Conservation (phyloP, 768 basidiomycete genomes). For the Lentinus tigrinus region DNA sequence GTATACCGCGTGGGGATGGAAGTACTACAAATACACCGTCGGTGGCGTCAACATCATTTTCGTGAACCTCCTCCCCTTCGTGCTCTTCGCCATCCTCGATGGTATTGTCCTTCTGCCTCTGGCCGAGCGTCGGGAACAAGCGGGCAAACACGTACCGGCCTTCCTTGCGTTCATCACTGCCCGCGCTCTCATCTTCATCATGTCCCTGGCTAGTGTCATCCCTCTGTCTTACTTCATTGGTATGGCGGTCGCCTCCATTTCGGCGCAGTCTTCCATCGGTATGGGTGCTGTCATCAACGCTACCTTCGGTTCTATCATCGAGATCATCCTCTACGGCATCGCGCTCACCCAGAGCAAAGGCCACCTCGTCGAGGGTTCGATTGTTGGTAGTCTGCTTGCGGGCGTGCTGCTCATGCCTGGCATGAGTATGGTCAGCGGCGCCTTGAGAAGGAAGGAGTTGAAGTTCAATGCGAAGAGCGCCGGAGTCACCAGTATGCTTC, state of each 20-base stretch:
- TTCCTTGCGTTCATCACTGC: conserved; percentile 71
- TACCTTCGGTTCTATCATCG: conserved; percentile 97
- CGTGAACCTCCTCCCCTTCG: conserved; percentile 89
- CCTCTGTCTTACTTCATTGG: conserved; percentile 99
- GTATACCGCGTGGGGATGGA: conserved; percentile 83
- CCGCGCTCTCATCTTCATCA: conserved; percentile 76
- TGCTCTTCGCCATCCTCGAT: conserved; percentile 96
- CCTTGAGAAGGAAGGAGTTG: conserved; percentile 88
- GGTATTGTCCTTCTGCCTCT: conserved; percentile 77
- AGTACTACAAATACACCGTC: conserved; percentile 99
- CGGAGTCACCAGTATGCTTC: conserved; percentile 97
- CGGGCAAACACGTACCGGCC: conserved; percentile 56
- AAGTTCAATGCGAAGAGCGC: conserved; percentile 99
- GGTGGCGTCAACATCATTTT: conserved; percentile 99
- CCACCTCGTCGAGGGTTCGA: conserved; percentile 92
- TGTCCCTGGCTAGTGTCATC: conserved; percentile 88
- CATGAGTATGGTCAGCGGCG: conserved; percentile 90
- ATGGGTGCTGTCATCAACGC: conserved; percentile 99
- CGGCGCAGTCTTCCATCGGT: conserved; percentile 97
- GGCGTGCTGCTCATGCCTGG: conserved; percentile 98
- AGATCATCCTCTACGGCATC: conserved; percentile 90
- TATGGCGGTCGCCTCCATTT: conserved; percentile 98
- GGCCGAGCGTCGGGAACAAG: conserved; percentile 58
- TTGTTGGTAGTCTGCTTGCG: conserved; percentile 92
- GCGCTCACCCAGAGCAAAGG: conserved; percentile 91